These are phyloP conservation scores for Yarrowia alimentaria DNA, from an alignment of 805 yeast species.

Conservation along the genomic window DNA sequence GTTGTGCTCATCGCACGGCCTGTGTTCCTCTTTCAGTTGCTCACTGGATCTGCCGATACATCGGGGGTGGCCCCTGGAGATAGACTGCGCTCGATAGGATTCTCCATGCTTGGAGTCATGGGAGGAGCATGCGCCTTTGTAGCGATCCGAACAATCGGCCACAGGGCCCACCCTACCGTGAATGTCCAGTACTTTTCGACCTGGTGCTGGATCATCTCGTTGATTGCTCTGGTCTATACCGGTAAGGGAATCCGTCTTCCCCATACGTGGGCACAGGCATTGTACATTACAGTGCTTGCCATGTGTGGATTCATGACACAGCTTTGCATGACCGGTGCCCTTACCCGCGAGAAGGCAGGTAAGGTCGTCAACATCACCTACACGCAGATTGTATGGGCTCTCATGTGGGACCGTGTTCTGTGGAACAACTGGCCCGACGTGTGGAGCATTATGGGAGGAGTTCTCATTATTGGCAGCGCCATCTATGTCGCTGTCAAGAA, in stretches of 20 bases:
- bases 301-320: constrained; percentile 81
- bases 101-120: constrained; percentile 64
- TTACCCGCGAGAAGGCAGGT: constrained; percentile 77
- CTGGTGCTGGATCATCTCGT: constrained; percentile 55
- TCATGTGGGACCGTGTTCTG: constrained; percentile 66
- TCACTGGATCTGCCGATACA: not conserved
- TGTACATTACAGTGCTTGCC: constrained; percentile 59
- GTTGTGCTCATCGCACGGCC: constrained; percentile 84
- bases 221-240: constrained; percentile 54
- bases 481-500: constrained; percentile 43
- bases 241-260: constrained; percentile 46
- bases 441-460: constrained; percentile 67
- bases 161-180: constrained; percentile 72
- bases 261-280: constrained; percentile 62
- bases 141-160: constrained; percentile 70
- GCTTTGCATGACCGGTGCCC: constrained; percentile 72
- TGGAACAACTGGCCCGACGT: constrained; percentile 73
- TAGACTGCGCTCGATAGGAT: constrained; percentile 59
- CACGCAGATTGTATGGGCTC: constrained; percentile 73
- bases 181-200: constrained; percentile 76
- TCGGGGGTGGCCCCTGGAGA: constrained; percentile 44
- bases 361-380: constrained; percentile 73
- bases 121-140: constrained; percentile 73
- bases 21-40: constrained; percentile 57
- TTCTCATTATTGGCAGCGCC: constrained; percentile 66